Base-by-base conservation (phyloP, 2,329 filamentous ascomycete species). In the Pseudogymnoascus sp. region DNA sequence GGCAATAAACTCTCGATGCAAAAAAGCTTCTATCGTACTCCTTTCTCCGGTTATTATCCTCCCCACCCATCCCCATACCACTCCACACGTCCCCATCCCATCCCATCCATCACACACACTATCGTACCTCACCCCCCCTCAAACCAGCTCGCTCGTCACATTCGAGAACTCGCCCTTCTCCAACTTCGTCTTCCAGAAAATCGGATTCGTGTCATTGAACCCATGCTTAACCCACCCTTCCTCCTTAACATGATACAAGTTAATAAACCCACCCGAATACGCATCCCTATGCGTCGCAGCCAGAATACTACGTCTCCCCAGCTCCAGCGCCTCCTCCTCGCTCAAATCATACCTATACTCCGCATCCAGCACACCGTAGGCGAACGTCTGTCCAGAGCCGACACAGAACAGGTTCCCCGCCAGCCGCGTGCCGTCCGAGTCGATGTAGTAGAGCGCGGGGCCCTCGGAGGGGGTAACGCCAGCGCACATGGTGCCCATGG, bases 131-230 rank as follows among this genome's bases (percentile, higher is more conserved):
- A 21, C 1, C 27, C 7, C 45, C 4, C 27, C 45, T 52, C 45
- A 52, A 18, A 52, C 45, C 27, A 52, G 8, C 27, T 52, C 45
- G 8, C 45, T 52, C 45, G 90, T 95, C 61, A 97, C 92, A 75
- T 97, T 97, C 67, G 88, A 93, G 77, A 99, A 99, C 81, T 99
- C 94, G 76, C 92, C 92, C 85, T 96, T 96, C 76, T 96, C 89
- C 72, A 99, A 79, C 86, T 99, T 99, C 59, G 92, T 97, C 82
- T 96, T 89, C 94, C 94, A 99, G 87, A 99, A 99, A 74, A 97
- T 96, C 48, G 93, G 93, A 81, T 97, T 97, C 70, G 93, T 97
- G 77, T 99, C 94, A 73, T 82, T 92, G 83, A 99, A 99, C 65
- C 94, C 94, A 74, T 97, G 93, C 84, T 96, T 96, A 72, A 96